phyloP scores from a whole-genome alignment of 2,329 filamentous ascomycete species.

The Tolypocladium tropicale region DNA sequence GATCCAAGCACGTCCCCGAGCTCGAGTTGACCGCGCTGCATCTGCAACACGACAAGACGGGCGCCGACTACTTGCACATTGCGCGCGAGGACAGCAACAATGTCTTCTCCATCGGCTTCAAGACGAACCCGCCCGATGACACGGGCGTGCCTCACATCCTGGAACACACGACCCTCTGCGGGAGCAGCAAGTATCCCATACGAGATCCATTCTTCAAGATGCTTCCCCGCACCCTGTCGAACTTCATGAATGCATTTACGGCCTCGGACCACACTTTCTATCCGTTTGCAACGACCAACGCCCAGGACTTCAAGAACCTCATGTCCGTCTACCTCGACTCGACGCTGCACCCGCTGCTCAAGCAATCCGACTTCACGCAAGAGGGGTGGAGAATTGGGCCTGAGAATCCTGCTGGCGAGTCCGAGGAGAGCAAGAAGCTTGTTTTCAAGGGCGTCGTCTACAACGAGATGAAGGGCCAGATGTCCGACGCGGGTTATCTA shows the following conservation, averaged over 20 bases:
- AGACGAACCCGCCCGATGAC: slow-evolving; percentile 94
- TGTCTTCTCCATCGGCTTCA: slow-evolving; percentile 98
- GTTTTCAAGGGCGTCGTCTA: slow-evolving; percentile 98
- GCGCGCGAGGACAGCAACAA: slow-evolving; percentile 95
- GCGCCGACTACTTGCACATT: slow-evolving; percentile 91
- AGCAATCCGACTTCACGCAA: slow-evolving; percentile 86
- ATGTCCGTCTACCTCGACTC: slow-evolving; percentile 96
- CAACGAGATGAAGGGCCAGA: slow-evolving; percentile 99
- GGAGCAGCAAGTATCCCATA: slow-evolving; percentile 92
- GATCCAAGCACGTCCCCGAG: slow-evolving; percentile 87
- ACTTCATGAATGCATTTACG: slow-evolving; percentile 99
- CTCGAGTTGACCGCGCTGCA: slow-evolving; percentile 85
- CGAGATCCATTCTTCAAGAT: slow-evolving; percentile 99
- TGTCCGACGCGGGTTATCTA: slow-evolving; percentile 93
- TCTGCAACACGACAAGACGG: slow-evolving; percentile 87
- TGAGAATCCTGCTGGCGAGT: slow-evolving; percentile 62
- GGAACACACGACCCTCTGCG: slow-evolving; percentile 93
- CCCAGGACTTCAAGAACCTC: slow-evolving; percentile 89
- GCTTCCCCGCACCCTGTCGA: slow-evolving; percentile 94
- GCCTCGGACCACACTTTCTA: slow-evolving; percentile 95
- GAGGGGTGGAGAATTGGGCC: slow-evolving; percentile 96
- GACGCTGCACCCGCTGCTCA: slow-evolving; percentile 80
- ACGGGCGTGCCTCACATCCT: slow-evolving; percentile 95
- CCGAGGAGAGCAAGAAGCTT: slow-evolving; percentile 52
- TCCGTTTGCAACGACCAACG: slow-evolving; percentile 93